Evolutionary conservation across 441 rosid species (phyloP).

Genomic region (Gossypium schwendimanii): DNA sequence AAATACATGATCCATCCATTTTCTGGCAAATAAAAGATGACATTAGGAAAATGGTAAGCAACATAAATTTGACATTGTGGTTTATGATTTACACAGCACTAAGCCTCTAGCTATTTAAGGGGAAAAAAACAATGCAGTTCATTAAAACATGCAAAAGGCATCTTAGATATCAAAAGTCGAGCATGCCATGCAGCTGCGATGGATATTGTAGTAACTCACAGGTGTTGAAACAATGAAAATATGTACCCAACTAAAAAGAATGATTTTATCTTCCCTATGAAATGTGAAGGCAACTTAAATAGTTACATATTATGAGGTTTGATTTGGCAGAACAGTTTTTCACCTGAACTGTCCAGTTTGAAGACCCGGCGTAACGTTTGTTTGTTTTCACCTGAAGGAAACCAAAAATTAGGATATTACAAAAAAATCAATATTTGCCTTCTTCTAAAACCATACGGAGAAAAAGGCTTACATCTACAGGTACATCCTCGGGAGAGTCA

Average conservation of each 20-base stretch:
- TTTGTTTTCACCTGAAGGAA: conserved; percentile 26
- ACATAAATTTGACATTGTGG: not conserved
- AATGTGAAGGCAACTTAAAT: not conserved
- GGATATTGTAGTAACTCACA: not conserved
- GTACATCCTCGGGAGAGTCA: conserved; percentile 31
- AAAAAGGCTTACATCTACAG: conserved; percentile 28
- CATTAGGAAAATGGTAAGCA: not conserved
- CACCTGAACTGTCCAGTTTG: conserved; percentile 38
- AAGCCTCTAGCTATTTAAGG: not conserved
- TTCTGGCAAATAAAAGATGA: not conserved
- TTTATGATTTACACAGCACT: not conserved
- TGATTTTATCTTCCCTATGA: not conserved
- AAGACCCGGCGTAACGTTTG: conserved; percentile 31
- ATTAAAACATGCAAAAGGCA: not conserved
- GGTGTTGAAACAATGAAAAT: not conserved
- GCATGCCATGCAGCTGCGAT: not conserved
- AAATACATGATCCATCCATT: not conserved
- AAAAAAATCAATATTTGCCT: not conserved
- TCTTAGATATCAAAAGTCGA: not conserved
- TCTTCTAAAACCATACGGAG: not conserved
- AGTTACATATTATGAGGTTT: not conserved
- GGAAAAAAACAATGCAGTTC: not conserved
- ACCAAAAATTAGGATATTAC: not conserved
- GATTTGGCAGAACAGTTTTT: not conserved
- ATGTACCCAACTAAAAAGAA: not conserved